Evolutionary conservation across 1,284 basidiomycete species (phyloP).

Genomic region (Veloboletus limbatus): DNA sequence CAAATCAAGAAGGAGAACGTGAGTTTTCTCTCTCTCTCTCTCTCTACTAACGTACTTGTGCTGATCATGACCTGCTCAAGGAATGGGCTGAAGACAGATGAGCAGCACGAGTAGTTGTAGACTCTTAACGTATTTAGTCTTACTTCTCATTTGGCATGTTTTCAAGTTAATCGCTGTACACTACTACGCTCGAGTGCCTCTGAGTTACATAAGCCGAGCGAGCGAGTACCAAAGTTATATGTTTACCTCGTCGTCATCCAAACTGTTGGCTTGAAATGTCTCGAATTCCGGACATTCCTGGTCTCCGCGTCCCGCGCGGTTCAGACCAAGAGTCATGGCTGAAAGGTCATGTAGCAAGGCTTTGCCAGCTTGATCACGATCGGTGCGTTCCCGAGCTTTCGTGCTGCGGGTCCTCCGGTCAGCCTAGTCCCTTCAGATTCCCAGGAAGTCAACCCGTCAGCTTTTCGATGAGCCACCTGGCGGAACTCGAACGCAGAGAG

Average conservation of each 20-base stretch:
- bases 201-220: conserved; percentile 28
- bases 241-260: conserved; percentile 1
- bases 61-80: conserved; percentile 39
- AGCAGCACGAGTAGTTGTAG: conserved; percentile 29
- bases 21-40: too few relatives aligned
- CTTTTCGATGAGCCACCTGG: conserved; percentile 69
- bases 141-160: conserved; percentile 18
- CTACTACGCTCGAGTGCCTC: conserved; percentile 1
- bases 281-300: conserved; percentile 64
- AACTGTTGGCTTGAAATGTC: conserved; percentile 37
- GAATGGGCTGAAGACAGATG: conserved; percentile 90
- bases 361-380: conserved; percentile 63
- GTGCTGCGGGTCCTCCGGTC: not conserved
- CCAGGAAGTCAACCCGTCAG: conserved; percentile 94
- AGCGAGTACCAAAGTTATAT: conserved; percentile 6
- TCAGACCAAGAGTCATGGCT: conserved; percentile 64
- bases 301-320: conserved; percentile 48
- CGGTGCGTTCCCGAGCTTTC: conserved; percentile 40
- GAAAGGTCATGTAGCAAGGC: conserved; percentile 55
- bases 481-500: conserved; percentile 82
- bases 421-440: conserved; percentile 53
- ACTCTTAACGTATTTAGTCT: conserved; percentile 29
- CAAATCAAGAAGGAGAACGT: conserved; percentile 99
- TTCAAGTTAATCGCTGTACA: conserved; percentile 20
- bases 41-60: conserved; percentile 1